Percentiles rank a stretch among this genome's conserved stretches.
Conservation (phyloP, 1,139 yeast species). For the Saccharomycopsis hybrid region DNA sequence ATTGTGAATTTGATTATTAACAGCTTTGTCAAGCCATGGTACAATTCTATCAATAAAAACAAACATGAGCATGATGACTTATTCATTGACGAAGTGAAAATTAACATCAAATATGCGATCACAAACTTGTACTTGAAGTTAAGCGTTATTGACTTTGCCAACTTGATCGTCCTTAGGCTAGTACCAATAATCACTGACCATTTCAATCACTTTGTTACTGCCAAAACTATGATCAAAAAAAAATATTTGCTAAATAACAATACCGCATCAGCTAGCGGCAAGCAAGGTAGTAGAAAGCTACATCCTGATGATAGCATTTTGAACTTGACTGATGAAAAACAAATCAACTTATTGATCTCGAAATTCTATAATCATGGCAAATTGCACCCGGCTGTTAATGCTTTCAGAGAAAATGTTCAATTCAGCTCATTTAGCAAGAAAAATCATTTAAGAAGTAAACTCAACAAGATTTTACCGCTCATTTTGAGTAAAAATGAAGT, state of each 20-base stretch:
- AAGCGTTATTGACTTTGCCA: conserved; percentile 45
- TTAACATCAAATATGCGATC: conserved; percentile 41
- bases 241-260: conserved; percentile 7
- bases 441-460: conserved; percentile 41
- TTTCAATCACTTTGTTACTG: conserved; percentile 45
- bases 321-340: conserved; percentile 36
- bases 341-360: conserved; percentile 53
- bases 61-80: conserved; percentile 29
- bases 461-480: conserved; percentile 42
- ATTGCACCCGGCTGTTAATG: conserved; percentile 54
- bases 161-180: conserved; percentile 48
- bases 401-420: conserved; percentile 34
- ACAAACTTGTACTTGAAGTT: conserved; percentile 38
- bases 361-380: conserved; percentile 48
- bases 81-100: conserved; percentile 50
- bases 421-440: conserved; percentile 41
- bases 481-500: conserved; percentile 47
- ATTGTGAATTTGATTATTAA: conserved; percentile 42
- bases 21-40: conserved; percentile 59
- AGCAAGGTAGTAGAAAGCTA: conserved; percentile 22
- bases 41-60: conserved; percentile 30
- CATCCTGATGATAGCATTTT: conserved; percentile 1
- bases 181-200: conserved; percentile 68
- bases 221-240: conserved; percentile 37
- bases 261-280: not conserved